phyloP scores from a whole-genome alignment of 495 filamentous ascomycete genomes.

The Cercophora newfieldiana region DNA sequence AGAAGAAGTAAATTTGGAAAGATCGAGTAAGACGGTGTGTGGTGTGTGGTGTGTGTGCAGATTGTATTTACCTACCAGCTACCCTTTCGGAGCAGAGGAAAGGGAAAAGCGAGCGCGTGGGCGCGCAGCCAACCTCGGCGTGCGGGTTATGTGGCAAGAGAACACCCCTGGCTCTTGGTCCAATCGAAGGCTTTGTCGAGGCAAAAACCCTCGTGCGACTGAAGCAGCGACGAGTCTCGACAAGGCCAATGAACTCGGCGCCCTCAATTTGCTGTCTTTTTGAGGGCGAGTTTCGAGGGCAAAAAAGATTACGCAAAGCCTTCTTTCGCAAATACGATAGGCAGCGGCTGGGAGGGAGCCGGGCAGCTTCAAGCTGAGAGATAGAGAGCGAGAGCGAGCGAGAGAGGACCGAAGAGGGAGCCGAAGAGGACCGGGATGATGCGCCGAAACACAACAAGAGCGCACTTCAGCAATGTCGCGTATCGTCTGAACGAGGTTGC shows the following conservation, averaged over 20 bases:
- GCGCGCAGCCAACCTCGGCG: background rate
- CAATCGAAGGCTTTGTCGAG: slow-evolving; percentile 5
- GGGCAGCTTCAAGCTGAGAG: background rate
- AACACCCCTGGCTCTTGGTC: slow-evolving; percentile 3
- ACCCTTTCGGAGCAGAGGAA: background rate
- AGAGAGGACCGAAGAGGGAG: background rate
- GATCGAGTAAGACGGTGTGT: background rate
- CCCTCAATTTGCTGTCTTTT: background rate
- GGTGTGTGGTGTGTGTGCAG: no score
- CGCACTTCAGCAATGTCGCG: slow-evolving; percentile 14
- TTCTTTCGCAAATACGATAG: background rate
- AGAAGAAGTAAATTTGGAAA: background rate
- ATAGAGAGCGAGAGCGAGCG: background rate
- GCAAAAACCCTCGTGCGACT: slow-evolving; percentile 9
- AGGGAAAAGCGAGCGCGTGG: background rate
- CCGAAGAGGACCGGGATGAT: slow-evolving; percentile 8
- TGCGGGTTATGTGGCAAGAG: slow-evolving; percentile 12
- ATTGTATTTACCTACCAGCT: background rate
- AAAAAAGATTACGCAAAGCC: background rate
- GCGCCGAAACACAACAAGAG: slow-evolving; percentile 9
- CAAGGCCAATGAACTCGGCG: slow-evolving; percentile 2
- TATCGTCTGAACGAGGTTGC: slow-evolving; percentile 11
- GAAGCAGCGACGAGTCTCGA: background rate
- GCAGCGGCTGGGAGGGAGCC: background rate
- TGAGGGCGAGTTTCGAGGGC: background rate